phyloP scores from a whole-genome alignment of 2,329 filamentous ascomycete genomes.

The Trichoderma asperellum region DNA sequence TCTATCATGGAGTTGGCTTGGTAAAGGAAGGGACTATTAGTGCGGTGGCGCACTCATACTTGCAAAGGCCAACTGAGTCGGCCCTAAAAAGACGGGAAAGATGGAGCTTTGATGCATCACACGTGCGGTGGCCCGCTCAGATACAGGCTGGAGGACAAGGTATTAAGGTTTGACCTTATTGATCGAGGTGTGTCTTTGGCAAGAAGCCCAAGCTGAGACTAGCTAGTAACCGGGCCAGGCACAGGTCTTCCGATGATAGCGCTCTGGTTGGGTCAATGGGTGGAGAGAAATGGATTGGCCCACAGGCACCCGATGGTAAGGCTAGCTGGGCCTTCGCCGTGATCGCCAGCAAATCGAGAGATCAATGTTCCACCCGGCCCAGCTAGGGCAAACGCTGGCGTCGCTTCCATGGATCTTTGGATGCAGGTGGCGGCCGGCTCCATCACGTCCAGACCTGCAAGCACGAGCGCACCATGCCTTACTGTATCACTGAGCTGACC shows the following conservation, averaged over 20 bases:
- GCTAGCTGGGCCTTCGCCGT: background rate
- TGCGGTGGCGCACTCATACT: conserved; percentile 17
- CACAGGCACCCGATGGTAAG: background rate
- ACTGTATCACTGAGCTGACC: background rate
- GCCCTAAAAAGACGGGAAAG: conserved; percentile 14
- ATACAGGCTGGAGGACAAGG: background rate
- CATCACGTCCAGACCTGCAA: background rate
- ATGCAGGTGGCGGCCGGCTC: conserved; percentile 11
- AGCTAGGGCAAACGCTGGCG: conserved; percentile 6
- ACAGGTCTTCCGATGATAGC: background rate
- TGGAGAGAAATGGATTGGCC: conserved; percentile 2
- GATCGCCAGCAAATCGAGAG: conserved; percentile 20
- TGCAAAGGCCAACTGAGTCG: conserved; percentile 13
- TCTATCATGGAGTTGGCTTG: background rate
- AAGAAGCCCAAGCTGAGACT: background rate
- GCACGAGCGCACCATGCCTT: background rate
- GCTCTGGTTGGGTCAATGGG: background rate
- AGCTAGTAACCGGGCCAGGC: conserved; percentile 16
- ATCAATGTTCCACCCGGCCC: conserved; percentile 13
- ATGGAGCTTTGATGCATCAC: conserved; percentile 6
- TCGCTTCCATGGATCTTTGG: background rate
- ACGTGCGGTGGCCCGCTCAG: conserved; percentile 9
- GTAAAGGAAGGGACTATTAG: conserved; percentile 10
- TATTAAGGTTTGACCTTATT: conserved; percentile 1
- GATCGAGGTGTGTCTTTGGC: background rate